Conservation (phyloP, 305 asterid species). For the Petunia hybrid region DNA sequence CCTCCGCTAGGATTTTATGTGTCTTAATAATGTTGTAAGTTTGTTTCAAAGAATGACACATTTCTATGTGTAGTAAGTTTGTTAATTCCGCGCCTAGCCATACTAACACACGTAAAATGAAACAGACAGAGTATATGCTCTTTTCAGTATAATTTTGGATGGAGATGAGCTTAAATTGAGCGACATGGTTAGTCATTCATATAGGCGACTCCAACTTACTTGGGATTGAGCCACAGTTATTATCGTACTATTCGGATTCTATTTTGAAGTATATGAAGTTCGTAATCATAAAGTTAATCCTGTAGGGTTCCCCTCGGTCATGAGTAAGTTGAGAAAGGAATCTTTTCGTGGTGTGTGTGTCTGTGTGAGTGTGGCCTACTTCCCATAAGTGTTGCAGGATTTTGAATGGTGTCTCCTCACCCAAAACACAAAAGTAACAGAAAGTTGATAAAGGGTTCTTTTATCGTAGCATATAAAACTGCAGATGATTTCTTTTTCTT, state of each 20-base stretch:
- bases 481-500: not conserved
- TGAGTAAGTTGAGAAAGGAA: not conserved
- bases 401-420: constrained; percentile 2
- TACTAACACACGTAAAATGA: too few relatives aligned
- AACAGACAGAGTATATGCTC: too few relatives aligned
- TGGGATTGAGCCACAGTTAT: too few relatives aligned
- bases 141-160: too few relatives aligned
- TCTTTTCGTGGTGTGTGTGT: not conserved
- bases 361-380: not conserved
- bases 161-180: too few relatives aligned
- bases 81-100: too few relatives aligned
- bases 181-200: too few relatives aligned
- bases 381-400: not conserved
- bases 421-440: not conserved
- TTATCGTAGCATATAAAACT: not conserved
- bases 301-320: not conserved
- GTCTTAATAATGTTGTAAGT: not conserved
- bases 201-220: too few relatives aligned
- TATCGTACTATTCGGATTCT: not conserved
- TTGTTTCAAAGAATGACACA: not conserved
- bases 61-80: too few relatives aligned
- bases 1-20: not conserved
- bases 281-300: not conserved
- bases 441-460: not conserved
- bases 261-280: not conserved